Evolutionary conservation across 257 asterid species (phyloP), one percentile per base, ranked within the genome.

Genomic region (Nicotiana otophora): DNA sequence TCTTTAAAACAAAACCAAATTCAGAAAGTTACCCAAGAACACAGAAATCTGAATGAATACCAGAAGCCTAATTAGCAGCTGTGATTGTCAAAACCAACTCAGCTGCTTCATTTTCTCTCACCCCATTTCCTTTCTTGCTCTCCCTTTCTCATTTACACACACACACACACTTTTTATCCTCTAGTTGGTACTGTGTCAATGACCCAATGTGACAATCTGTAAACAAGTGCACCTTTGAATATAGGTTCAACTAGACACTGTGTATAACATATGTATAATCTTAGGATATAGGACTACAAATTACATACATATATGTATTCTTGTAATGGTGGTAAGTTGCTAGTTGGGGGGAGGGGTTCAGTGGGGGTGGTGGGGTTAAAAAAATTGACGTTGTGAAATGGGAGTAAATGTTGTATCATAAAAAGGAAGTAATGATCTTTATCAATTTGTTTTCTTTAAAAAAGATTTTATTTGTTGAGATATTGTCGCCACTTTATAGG

Each of bases 21-120:
- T 3, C 77, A 64, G 77, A 80, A 80, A 63, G 12, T 68, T 46
- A 66, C 72, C 83, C 83, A 80, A 42, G 58, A 80, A 51, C 16
- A 28, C 39, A 78, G 8, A 83, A 68, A 74, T 39, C 28, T 36
- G 31, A 54, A 30, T 53, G 48, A 42, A 42, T 82, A 60, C 46
- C 88, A 84, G 84, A 86, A 78, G 87, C 87, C 90, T 85, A 85
- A 84, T 85, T 86, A 91, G 94, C 93, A 90, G 95, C 95, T 85
- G 89, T 79, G 90, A 89, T 83, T 86, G 79, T 81, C 82, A 78
- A 88, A 88, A 88, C 55, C 87, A 87, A 82, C 84, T 57, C 48
- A 91, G 92, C 97, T 88, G 94, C 94, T 77, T 53, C 79, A 46
- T 80, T 84, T 78, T 82, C 83, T 82, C 79, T 88, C 83, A 90